Conservation (phyloP, 1,284 basidiomycete genomes). For the Rhizoctonia solani region DNA sequence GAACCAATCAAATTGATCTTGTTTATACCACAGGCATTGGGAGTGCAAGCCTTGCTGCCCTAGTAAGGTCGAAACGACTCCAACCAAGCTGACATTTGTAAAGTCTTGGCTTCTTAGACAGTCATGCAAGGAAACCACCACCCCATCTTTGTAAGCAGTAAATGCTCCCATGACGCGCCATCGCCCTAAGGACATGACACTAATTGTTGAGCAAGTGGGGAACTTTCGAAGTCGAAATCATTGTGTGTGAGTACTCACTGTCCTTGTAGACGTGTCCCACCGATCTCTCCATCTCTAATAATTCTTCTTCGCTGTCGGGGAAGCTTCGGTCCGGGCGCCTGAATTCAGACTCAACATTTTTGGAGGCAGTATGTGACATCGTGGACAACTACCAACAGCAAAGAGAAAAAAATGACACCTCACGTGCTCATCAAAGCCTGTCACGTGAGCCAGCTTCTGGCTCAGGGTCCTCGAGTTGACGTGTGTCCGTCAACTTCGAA, state of each 20-base stretch:
- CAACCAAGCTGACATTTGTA: not conserved
- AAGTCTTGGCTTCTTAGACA: not conserved
- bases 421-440: too few species aligned
- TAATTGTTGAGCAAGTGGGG: not conserved
- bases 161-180: not conserved
- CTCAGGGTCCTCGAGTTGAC: too few species aligned
- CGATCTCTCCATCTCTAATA: not conserved
- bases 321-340: too few species aligned
- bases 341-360: too few species aligned
- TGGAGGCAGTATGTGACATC: too few species aligned
- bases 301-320: not conserved
- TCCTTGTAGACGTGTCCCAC: not conserved
- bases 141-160: not conserved
- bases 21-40: not conserved
- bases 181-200: not conserved
- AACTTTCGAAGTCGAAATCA: not conserved
- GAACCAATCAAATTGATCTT: constrained; percentile 7
- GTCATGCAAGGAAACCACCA: not conserved
- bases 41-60: not conserved
- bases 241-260: not conserved
- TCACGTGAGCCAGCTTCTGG: too few species aligned
- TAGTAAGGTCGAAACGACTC: not conserved
- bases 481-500: too few species aligned
- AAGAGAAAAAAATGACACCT: too few species aligned
- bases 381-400: too few species aligned